Conservation (phyloP, 2,329 filamentous ascomycete species). For the Sporothrix dimorphospora region DNA sequence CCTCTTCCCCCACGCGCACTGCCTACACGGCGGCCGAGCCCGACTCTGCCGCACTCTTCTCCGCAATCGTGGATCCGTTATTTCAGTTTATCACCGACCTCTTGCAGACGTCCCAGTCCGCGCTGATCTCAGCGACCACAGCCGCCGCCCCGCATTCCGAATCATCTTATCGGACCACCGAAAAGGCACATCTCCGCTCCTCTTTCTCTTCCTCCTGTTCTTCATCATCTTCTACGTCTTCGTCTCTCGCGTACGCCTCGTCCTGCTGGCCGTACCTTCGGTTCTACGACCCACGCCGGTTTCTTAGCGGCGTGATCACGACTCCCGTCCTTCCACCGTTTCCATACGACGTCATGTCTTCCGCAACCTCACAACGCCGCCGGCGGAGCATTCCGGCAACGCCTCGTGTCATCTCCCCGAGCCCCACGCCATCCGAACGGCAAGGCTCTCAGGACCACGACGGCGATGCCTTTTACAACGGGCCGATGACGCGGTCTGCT, state of each 20-base stretch:
- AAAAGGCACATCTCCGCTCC: slow-evolving; percentile 29
- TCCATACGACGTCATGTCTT: slow-evolving; percentile 40
- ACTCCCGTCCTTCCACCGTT: slow-evolving; percentile 64
- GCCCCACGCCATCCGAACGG: slow-evolving; percentile 71
- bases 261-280: slow-evolving; percentile 31
- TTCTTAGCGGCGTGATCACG: slow-evolving; percentile 60
- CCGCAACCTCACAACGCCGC: slow-evolving; percentile 50
- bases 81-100: slow-evolving; percentile 43
- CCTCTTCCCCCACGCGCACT: slow-evolving; percentile 36
- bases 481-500: slow-evolving; percentile 76
- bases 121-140: slow-evolving; percentile 16
- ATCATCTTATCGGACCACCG: background rate
- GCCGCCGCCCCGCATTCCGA: slow-evolving; percentile 16
- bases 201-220: slow-evolving; percentile 35
- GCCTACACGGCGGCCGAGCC: slow-evolving; percentile 60
- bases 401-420: slow-evolving; percentile 87
- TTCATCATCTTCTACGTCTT: slow-evolving; percentile 35
- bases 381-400: slow-evolving; percentile 68
- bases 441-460: slow-evolving; percentile 45
- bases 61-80: slow-evolving; percentile 62
- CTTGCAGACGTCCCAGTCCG: slow-evolving; percentile 36
- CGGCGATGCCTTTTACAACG: slow-evolving; percentile 62
- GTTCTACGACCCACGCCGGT: slow-evolving; percentile 52
- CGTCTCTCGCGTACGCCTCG: slow-evolving; percentile 29
- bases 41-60: slow-evolving; percentile 57